Evolutionary conservation across 106 monocot genomes (phyloP).

Genomic region (Allium cepa): DNA sequence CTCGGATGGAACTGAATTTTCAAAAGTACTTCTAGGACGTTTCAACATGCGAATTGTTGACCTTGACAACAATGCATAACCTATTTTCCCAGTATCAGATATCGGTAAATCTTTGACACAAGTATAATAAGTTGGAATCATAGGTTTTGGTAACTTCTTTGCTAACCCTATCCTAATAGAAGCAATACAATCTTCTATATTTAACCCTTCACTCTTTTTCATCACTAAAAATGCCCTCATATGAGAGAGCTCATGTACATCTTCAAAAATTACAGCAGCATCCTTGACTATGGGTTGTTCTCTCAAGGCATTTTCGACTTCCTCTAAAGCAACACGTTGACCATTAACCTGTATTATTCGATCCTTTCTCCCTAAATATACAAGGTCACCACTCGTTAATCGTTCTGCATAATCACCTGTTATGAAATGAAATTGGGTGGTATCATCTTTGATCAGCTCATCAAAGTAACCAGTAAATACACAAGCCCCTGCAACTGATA

Average conservation of each 20-base stretch:
- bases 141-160: constrained; percentile 53
- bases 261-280: constrained; percentile 57
- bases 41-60: constrained; percentile 12
- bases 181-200: constrained; percentile 22
- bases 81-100: constrained; percentile 68
- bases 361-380: constrained; percentile 77
- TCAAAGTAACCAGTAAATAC: constrained; percentile 66
- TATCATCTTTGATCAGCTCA: constrained; percentile 18
- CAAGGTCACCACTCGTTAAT: constrained; percentile 57
- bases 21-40: constrained; percentile 4
- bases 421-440: constrained; percentile 26
- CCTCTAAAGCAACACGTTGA: constrained; percentile 71
- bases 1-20: constrained; percentile 11
- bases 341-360: constrained; percentile 78
- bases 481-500: constrained; percentile 69
- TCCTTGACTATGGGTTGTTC: constrained; percentile 63
- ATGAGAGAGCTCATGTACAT: constrained; percentile 7
- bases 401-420: constrained; percentile 83
- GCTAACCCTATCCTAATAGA: constrained; percentile 58
- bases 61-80: constrained; percentile 46
- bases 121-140: constrained; percentile 55
- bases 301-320: constrained; percentile 58
- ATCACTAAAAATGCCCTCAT: constrained; percentile 53
- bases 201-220: neutral
- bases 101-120: constrained; percentile 38